Percentiles rank a stretch among this genome's conserved stretches.
phyloP scores from a whole-genome alignment of 176 grass and related monocot genomes.

The Rhipidocladum racemiflorum region DNA sequence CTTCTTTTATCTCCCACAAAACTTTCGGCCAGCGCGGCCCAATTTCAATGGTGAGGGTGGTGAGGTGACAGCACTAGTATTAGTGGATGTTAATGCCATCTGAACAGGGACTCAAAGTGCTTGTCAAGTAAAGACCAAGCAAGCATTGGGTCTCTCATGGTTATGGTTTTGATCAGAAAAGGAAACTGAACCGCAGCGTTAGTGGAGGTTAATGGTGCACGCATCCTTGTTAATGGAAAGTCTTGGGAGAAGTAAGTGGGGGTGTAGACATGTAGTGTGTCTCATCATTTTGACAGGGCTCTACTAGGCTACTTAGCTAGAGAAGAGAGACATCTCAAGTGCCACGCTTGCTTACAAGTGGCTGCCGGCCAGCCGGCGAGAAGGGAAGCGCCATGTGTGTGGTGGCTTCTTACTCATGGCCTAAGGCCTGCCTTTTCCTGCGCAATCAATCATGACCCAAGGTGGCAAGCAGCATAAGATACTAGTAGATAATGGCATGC shows the following conservation, averaged over 20 bases:
- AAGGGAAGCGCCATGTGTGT: neutral
- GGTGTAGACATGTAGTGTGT: neutral
- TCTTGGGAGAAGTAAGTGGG: neutral
- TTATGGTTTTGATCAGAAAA: neutral
- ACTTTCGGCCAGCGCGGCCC: no score
- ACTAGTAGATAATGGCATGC: neutral
- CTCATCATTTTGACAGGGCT: neutral
- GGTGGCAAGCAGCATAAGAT: conserved; percentile 9
- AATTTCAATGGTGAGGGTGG: conserved; percentile 20
- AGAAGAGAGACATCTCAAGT: conserved; percentile 25
- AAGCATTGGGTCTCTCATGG: neutral
- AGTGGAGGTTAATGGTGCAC: conserved; percentile 29
- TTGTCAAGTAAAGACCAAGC: neutral
- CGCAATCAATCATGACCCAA: conserved; percentile 25
- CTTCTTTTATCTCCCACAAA: neutral
- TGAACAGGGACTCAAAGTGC: neutral
- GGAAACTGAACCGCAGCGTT: neutral
- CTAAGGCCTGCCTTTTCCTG: neutral
- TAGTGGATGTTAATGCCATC: conserved; percentile 1
- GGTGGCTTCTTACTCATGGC: conserved; percentile 25
- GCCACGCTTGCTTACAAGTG: conserved; percentile 3
- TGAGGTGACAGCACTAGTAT: conserved; percentile 15
- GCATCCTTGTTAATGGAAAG: neutral
- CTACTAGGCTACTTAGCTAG: neutral
- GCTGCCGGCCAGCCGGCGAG: neutral